A percentile compares a stretch with the other conserved stretches of the same genome.
Evolutionary conservation across 495 filamentous ascomycete species (phyloP).

Genomic region (Letharia columbiana): DNA sequence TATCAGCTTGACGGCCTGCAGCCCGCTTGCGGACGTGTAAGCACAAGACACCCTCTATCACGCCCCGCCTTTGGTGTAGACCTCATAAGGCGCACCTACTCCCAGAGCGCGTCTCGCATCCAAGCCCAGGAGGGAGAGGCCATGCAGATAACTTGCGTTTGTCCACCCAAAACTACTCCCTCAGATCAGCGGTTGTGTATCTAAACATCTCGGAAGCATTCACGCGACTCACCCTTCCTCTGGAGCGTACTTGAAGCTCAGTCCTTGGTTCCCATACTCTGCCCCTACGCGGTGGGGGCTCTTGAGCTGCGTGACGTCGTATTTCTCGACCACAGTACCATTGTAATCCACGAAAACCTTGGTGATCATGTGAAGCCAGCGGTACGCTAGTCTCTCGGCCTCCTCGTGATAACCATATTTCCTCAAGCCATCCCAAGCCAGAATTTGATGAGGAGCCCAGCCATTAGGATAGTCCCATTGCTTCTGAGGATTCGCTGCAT

Average conservation of each 20-base stretch:
- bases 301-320: conserved; percentile 83
- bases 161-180: conserved; percentile 86
- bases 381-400: conserved; percentile 79
- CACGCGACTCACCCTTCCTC: conserved; percentile 74
- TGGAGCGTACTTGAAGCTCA: conserved; percentile 87
- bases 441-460: conserved; percentile 97
- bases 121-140: conserved; percentile 70
- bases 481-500: conserved; percentile 75
- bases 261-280: conserved; percentile 94
- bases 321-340: conserved; percentile 96
- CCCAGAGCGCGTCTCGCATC: conserved; percentile 82
- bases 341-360: conserved; percentile 97
- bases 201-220: conserved; percentile 7
- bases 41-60: background rate
- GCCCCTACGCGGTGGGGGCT: conserved; percentile 89
- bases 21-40: background rate
- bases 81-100: conserved; percentile 72
- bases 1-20: background rate
- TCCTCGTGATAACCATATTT: conserved; percentile 87
- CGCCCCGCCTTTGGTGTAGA: conserved; percentile 31
- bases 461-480: conserved; percentile 99
- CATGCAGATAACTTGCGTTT: conserved; percentile 91
- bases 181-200: conserved; percentile 26
- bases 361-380: conserved; percentile 95
- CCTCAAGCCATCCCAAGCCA: conserved; percentile 86